These are phyloP conservation scores for Samsoniella hepiali DNA, from an alignment of 2,329 filamentous ascomycete genomes.

Conservation along the genomic window DNA sequence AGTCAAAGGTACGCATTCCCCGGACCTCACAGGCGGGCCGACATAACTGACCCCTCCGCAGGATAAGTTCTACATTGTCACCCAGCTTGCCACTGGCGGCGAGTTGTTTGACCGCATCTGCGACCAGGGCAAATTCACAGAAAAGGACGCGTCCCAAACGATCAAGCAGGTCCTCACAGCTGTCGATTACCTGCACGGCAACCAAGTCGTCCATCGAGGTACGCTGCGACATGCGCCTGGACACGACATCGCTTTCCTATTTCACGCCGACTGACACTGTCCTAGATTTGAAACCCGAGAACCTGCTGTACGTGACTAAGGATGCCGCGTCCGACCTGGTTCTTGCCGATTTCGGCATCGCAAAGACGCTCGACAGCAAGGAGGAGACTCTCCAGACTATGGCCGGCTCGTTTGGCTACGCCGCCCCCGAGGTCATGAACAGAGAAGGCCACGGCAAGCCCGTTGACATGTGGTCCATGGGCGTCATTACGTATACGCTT, in stretches of 20 bases:
- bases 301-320: constrained; percentile 85
- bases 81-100: constrained; percentile 89
- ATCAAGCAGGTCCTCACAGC: constrained; percentile 92
- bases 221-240: constrained; percentile 18
- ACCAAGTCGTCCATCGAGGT: constrained; percentile 96
- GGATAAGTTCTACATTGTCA: constrained; percentile 99
- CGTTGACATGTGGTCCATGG: constrained; percentile 99
- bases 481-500: constrained; percentile 96
- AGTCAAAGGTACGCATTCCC: constrained; percentile 71
- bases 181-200: constrained; percentile 89
- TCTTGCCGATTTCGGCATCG: constrained; percentile 95
- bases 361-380: constrained; percentile 91
- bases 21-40: background rate
- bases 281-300: constrained; percentile 94
- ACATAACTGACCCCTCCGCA: constrained; percentile 34
- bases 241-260: background rate
- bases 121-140: constrained; percentile 95
- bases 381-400: constrained; percentile 94
- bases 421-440: constrained; percentile 96
- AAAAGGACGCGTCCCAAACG: constrained; percentile 94
- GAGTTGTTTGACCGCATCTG: constrained; percentile 98
- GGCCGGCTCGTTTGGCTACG: constrained; percentile 97
- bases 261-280: background rate
- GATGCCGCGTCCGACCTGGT: constrained; percentile 79
- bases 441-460: constrained; percentile 97